Evolutionary conservation across 345 rosid genomes (phyloP), one percentile per base, ranked within the genome.

Genomic region (Ceriops zippeliana): DNA sequence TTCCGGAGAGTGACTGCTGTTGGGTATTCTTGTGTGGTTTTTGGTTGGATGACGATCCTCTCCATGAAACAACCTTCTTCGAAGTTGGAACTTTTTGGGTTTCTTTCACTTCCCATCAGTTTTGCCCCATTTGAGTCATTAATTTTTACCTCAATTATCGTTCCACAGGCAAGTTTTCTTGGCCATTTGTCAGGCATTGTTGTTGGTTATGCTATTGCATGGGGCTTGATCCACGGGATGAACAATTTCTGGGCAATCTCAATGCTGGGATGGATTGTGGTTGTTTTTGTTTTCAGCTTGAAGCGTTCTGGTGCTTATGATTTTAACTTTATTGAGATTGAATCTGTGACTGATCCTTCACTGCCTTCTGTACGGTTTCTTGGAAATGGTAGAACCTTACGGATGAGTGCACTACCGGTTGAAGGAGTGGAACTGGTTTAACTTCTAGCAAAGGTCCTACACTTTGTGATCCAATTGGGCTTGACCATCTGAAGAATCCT

Each of bases 11-110:
- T 95, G 72, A 91, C 96, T 0, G 97, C 98, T 69, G 99, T 95
- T 66, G 99, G 99, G 3, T 95, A 95, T 78, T 95, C 99, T 66
- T 91, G 99, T 63, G 99, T 95, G 77, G 99, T 91, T 20, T 95
- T 95, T 63, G 99, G 97, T 61, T 95, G 97, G 99, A 95, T 95
- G 97, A 95, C 97, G 0, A 91, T 95, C 74, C 89, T 95, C 47
- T 90, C 99, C 5, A 83, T 86, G 63, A 95, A 95, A 82, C 99
- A 91, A 69, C 99, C 99, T 26, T 90, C 99, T 22, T 90, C 90
- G 0, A 95, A 91, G 86, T 80, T 91, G 82, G 80, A 95, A 31
- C 99, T 91, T 49, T 95, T 91, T 6, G 99, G 99, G 32, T 73
- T 95, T 32, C 81, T 91, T 67, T 95, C 99, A 0, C 99, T 95